These are phyloP conservation scores for Xanthoconium stramineum DNA, from an alignment of 768 basidiomycete genomes.

Conservation along the genomic window DNA sequence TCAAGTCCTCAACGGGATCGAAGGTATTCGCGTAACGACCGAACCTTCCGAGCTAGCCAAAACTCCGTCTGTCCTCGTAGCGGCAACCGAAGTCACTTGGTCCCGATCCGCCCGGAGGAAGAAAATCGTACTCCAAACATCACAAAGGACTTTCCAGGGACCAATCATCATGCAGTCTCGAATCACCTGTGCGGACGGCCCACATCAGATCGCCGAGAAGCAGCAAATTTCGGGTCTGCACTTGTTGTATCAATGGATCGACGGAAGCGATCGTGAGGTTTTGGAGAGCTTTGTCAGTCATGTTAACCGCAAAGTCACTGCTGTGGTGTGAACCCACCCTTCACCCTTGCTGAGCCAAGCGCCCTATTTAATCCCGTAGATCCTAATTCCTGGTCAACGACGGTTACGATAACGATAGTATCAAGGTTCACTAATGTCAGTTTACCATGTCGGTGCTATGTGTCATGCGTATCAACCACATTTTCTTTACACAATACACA, in stretches of 20 bases:
- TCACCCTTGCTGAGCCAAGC: neutral
- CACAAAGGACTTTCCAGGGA: neutral
- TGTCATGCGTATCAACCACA: too few relatives aligned
- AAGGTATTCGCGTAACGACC: slow-evolving; percentile 20
- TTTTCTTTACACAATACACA: too few relatives aligned
- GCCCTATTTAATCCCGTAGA: neutral
- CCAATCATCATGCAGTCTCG: slow-evolving; percentile 21
- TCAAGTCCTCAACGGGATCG: slow-evolving; percentile 34
- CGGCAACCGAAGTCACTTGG: slow-evolving; percentile 53
- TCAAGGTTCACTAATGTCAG: neutral
- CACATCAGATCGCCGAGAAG: slow-evolving; percentile 12
- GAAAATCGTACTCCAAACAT: slow-evolving; percentile 21
- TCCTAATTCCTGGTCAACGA: neutral
- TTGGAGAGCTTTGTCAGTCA: slow-evolving; percentile 72
- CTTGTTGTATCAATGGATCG: slow-evolving; percentile 57
- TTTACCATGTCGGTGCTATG: too few relatives aligned
- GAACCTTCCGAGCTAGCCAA: neutral
- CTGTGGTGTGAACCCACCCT: neutral
- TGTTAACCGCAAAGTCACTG: slow-evolving; percentile 47
- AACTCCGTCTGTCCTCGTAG: slow-evolving; percentile 25
- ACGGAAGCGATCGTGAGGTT: slow-evolving; percentile 51
- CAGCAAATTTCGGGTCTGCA: slow-evolving; percentile 2
- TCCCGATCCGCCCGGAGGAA: slow-evolving; percentile 62
- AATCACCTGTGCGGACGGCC: slow-evolving; percentile 21
- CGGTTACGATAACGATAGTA: neutral